These are phyloP conservation scores for Angomonas deanei DNA, from an alignment of 208 protist species.

Conservation along the genomic window DNA sequence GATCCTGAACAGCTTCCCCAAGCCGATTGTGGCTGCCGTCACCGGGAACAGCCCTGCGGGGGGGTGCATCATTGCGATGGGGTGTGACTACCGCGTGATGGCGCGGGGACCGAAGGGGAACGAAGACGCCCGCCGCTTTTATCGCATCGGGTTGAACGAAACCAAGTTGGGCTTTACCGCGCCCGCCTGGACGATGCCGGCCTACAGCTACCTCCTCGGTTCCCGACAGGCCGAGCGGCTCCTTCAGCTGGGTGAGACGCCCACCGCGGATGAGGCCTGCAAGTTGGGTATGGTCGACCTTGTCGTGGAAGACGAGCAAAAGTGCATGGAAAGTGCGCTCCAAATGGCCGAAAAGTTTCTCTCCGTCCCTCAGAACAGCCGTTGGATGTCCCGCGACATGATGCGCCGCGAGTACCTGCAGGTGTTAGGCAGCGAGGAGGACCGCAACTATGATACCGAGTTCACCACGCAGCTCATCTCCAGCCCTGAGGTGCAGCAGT, in stretches of 20 bases:
- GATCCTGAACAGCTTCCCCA: constrained; percentile 75
- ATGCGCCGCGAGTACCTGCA: constrained; percentile 72
- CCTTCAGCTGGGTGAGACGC: constrained; percentile 76
- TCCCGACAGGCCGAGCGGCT: constrained; percentile 58
- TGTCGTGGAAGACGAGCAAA: constrained; percentile 44
- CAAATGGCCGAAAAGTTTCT: constrained; percentile 60
- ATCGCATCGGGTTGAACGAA: constrained; percentile 82
- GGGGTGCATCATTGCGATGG: constrained; percentile 74
- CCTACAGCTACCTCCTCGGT: constrained; percentile 66
- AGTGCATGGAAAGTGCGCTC: constrained; percentile 34
- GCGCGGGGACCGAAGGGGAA: constrained; percentile 39
- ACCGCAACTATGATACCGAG: constrained; percentile 77
- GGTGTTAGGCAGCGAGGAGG: constrained; percentile 63
- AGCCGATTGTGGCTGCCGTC: constrained; percentile 73
- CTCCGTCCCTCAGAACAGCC: constrained; percentile 49
- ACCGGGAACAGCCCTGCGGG: constrained; percentile 68
- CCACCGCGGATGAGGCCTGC: constrained; percentile 56
- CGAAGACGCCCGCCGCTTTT: constrained; percentile 30
- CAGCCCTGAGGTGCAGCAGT: constrained; percentile 68
- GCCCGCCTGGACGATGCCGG: constrained; percentile 67
- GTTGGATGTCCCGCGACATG: constrained; percentile 82
- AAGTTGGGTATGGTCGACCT: constrained; percentile 59
- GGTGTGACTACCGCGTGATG: constrained; percentile 81
- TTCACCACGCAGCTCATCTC: constrained; percentile 65
- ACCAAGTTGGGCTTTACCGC: constrained; percentile 66